Conservation (phyloP, 2,329 filamentous ascomycete species). For the Colletotrichum eleusines region DNA sequence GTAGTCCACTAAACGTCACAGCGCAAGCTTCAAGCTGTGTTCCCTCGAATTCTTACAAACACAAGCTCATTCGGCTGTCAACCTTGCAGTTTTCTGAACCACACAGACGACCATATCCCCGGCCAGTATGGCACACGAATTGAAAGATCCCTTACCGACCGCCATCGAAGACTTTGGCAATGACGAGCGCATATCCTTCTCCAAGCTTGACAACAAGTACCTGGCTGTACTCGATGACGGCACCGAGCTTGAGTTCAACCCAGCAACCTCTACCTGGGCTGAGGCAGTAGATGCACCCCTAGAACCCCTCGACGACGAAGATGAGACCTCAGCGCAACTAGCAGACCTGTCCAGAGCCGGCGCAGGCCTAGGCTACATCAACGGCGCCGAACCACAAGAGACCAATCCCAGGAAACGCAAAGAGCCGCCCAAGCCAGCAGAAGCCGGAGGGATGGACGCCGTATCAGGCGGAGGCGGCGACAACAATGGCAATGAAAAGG, state of each 20-base stretch:
- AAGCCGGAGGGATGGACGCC: slow-evolving; percentile 4
- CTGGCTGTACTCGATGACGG: slow-evolving; percentile 88
- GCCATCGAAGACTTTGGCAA: slow-evolving; percentile 77
- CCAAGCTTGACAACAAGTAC: slow-evolving; percentile 84
- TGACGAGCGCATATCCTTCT: slow-evolving; percentile 88
- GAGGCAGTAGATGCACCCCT: slow-evolving; percentile 65
- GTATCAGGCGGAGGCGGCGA: slow-evolving; percentile 51
- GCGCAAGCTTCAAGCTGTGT: slow-evolving; percentile 1
- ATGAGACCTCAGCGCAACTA: slow-evolving; percentile 48
- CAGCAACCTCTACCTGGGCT: slow-evolving; percentile 79
- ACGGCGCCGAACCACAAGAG: slow-evolving; percentile 32
- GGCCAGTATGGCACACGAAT: slow-evolving; percentile 41
- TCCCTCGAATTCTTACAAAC: not conserved
- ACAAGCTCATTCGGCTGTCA: not conserved
- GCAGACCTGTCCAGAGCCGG: slow-evolving; percentile 43
- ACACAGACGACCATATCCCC: not conserved
- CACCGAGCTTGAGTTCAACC: slow-evolving; percentile 86
- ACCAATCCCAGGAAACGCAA: slow-evolving; percentile 57
- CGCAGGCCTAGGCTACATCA: slow-evolving; percentile 43
- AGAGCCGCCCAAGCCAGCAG: slow-evolving; percentile 48
- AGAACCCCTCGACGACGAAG: slow-evolving; percentile 54
- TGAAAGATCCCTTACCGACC: slow-evolving; percentile 63
- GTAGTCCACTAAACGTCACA: slow-evolving; percentile 38
- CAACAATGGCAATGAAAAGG: slow-evolving; percentile 41
- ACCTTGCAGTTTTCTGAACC: not conserved